Evolutionary conservation across 306 rosid genomes (phyloP), one percentile per base, ranked within the genome.

Genomic region (Fagus crenata): DNA sequence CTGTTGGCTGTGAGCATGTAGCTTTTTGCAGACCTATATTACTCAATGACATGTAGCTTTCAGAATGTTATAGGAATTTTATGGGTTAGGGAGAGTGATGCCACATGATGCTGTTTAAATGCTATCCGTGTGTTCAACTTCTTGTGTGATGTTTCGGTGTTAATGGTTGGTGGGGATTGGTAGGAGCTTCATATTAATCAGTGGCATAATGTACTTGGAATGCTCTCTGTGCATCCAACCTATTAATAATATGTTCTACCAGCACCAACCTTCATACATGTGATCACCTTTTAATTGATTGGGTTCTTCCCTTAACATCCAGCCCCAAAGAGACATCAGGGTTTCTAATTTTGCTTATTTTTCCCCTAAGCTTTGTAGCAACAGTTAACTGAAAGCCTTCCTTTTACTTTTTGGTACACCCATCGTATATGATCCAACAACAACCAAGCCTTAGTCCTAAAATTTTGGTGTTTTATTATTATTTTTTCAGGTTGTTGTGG

Each of bases 401-500:
- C 28, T 22, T 22, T 22, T 22, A 22, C 28, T 22, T 22, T 22
- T 22, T 22, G 28, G 28, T 22, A 22, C 28, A 22, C 28, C 28
- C 28, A 22, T 22, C 28, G 28, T 22, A 0, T 22, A 22, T 22
- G 28, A 22, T 22, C 28, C 28, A 22, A 22, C 28, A 22, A 22
- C 28, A 22, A 22, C 28, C 28, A 22, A 22, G 28, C 28, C 28
- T 22, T 22, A 22, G 28, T 22, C 28, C 28, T 22, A 22, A 22
- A 22, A 22, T 22, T 22, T 22, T 22, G 28, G 28, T 22, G 28
- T 22, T 22, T 22, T 22, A 22, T 22, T 22, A 22, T 22, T 22
- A 22, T 22, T 79, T 75, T 22, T 8, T 41, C 75, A 95, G 98
- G 98, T 95, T 11, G 98, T 95, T 82, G 98, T 95, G 83, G 98